Evolutionary conservation across 495 filamentous ascomycete genomes (phyloP), one percentile per base, ranked within the genome.

Genomic region (Penicillium cosmopolitanum): DNA sequence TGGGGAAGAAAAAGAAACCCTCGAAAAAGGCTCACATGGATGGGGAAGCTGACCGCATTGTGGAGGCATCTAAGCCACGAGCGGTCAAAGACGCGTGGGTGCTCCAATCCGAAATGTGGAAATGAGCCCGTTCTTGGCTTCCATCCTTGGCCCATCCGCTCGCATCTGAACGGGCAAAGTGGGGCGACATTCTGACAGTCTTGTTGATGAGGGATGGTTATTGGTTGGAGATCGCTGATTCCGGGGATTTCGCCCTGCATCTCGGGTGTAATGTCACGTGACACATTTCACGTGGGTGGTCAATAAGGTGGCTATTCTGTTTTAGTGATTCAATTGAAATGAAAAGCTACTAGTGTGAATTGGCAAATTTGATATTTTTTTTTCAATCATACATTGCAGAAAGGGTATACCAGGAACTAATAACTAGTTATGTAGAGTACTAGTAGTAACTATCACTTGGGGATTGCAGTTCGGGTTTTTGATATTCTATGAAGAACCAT

Each of bases 81-180:
- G 46, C 46, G 46, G 46, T 48, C 46, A 48, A 48, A 48, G 46
- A 48, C 46, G 42, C 42, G 42, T 44, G 21, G 21, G 19, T 5
- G 9, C 15, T 19, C 23, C 46, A 23, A 48, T 48, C 11, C 18
- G 9, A 23, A 16, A 8, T 9, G 16, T 19, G 42, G 40, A 44
- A 44, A 44, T 18, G 42, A 44, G 42, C 10, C 7, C 21, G 19
- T 48, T 23, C 46, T 23, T 48, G 46, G 46, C 46, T 28, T 23
- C 23, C 2, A 23, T 23, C 23, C 23, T 23, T 23, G 23, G 23
- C 23, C 36, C 28, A n/a, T 5, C 36, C 4, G 36, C n/a, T 5
- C 42, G 16, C 16, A 16, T 44, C 16, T 16, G 6, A 44, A 18
- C 42, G 42, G 15, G 42, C 42, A n/a, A 44, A 16, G 42, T 44